Evolutionary conservation across 306 rosid species (phyloP).

Genomic region (Dicorynia guianensis): DNA sequence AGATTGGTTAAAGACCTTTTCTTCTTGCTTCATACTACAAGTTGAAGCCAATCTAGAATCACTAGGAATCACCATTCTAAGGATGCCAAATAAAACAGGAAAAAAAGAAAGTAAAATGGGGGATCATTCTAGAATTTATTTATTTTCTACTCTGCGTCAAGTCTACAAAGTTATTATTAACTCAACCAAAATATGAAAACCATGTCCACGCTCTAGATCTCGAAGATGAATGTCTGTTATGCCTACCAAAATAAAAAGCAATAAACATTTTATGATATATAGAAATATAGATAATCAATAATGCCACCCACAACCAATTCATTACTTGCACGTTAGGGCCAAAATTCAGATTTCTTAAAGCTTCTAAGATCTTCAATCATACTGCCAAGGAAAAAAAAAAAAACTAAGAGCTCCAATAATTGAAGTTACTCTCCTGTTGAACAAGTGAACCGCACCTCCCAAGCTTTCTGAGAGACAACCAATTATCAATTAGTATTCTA

Average conservation of each 20-base stretch:
- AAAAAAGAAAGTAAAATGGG: neutral
- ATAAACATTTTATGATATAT: neutral
- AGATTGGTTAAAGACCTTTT: neutral
- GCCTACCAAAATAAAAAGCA: neutral
- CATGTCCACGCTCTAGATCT: neutral
- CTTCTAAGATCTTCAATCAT: no score
- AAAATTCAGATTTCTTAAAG: neutral
- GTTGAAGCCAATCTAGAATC: neutral
- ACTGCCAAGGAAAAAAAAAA: no score
- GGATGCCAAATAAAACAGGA: neutral
- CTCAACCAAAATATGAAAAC: neutral
- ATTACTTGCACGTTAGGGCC: slow-evolving; percentile 38
- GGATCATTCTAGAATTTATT: neutral
- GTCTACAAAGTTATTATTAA: neutral
- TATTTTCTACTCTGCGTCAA: neutral
- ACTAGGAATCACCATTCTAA: neutral
- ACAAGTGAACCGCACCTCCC: slow-evolving; percentile 4
- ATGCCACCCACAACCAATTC: neutral
- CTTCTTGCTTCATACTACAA: neutral
- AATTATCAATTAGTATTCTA: neutral
- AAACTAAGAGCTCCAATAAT: slow-evolving; percentile 1
- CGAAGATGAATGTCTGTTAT: neutral
- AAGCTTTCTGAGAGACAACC: neutral
- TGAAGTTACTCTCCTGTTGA: neutral
- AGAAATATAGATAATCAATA: neutral